Conservation (phyloP, 176 grass and related monocot genomes). For the Guadua angustifolia region DNA sequence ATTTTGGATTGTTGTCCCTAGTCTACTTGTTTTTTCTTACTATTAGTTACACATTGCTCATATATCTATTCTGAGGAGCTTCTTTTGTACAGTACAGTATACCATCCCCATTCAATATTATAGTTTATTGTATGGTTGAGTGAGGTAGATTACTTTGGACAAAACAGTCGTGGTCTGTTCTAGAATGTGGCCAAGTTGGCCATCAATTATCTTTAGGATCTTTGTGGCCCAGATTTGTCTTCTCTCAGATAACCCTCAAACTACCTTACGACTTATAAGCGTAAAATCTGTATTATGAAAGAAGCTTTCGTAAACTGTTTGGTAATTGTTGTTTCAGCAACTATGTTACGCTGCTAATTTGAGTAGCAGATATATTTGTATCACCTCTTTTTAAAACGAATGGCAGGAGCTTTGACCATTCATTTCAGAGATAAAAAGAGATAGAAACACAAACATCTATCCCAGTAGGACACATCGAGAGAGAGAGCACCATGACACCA, state of each 20-base stretch:
- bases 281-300: not conserved
- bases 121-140: not conserved
- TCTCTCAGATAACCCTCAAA: not conserved
- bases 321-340: conserved; percentile 11
- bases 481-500: too few relatives aligned
- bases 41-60: not conserved
- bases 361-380: too few relatives aligned
- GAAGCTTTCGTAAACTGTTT: not conserved
- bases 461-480: too few relatives aligned
- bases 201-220: not conserved
- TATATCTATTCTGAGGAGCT: not conserved
- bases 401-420: too few relatives aligned
- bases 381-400: too few relatives aligned
- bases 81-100: not conserved
- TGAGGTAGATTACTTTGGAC: not conserved
- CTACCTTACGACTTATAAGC: conserved; percentile 6
- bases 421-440: too few relatives aligned
- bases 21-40: not conserved
- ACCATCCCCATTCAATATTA: not conserved
- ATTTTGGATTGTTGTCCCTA: too few relatives aligned
- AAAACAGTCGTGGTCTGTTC: not conserved
- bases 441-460: too few relatives aligned
- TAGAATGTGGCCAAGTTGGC: not conserved
- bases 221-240: not conserved
- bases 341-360: conserved; percentile 23